phyloP scores from a whole-genome alignment of 1,284 basidiomycete genomes.

The Apiotrichum akiyoshidainum region DNA sequence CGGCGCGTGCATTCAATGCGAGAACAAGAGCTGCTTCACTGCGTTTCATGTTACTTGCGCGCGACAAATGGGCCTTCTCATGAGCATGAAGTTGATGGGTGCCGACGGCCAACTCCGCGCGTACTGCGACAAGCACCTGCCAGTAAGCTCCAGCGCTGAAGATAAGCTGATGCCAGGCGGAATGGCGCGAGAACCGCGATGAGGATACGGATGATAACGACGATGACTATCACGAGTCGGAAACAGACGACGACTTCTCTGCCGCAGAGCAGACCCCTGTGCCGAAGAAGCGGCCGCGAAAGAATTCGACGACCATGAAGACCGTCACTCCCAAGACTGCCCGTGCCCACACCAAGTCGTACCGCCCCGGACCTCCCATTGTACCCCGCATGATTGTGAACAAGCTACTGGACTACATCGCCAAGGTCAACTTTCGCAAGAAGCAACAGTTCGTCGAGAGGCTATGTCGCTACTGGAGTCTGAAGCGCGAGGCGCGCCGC shows the following conservation, averaged over 20 bases:
- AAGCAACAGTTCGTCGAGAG: conserved; percentile 72
- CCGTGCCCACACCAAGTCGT: conserved; percentile 57
- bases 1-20: conserved; percentile 97
- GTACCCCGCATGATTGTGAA: conserved; percentile 58
- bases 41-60: conserved; percentile 97
- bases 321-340: conserved; percentile 53
- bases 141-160: conserved; percentile 57
- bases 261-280: conserved; percentile 32
- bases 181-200: conserved; percentile 16
- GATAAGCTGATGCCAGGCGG: conserved; percentile 18
- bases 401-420: conserved; percentile 73
- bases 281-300: conserved; percentile 15
- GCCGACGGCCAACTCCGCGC: conserved; percentile 59
- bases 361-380: conserved; percentile 55
- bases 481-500: conserved; percentile 87
- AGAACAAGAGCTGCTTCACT: conserved; percentile 82
- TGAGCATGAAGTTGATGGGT: conserved; percentile 77
- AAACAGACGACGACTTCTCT: conserved; percentile 43
- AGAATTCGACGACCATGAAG: conserved; percentile 15
- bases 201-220: conserved; percentile 36
- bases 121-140: conserved; percentile 84
- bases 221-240: conserved; percentile 33
- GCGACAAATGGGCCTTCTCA: conserved; percentile 71
- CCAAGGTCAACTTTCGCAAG: conserved; percentile 69
- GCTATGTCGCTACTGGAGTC: conserved; percentile 91